phyloP scores from a whole-genome alignment of 2,329 filamentous ascomycete genomes.

The Apiospora saccharicola region DNA sequence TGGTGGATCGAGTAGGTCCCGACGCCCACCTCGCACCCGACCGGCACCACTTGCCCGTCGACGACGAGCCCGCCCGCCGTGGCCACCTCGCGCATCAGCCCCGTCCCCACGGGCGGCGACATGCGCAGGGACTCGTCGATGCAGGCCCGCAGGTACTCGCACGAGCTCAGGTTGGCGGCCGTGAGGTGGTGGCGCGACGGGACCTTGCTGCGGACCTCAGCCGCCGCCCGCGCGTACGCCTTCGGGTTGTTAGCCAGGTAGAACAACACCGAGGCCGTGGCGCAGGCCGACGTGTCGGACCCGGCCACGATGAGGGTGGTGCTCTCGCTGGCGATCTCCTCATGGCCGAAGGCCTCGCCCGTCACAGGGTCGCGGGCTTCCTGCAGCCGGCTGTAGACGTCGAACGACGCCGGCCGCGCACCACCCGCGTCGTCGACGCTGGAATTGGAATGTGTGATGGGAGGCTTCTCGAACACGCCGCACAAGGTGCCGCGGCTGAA shows the following conservation, averaged over 20 bases:
- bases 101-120: constrained; percentile 25
- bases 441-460: no score
- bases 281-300: constrained; percentile 25
- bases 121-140: constrained; percentile 25
- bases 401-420: neutral
- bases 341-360: constrained; percentile 17
- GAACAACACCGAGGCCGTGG: constrained; percentile 20
- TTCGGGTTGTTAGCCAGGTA: constrained; percentile 23
- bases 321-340: constrained; percentile 25
- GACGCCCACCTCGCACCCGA: no score
- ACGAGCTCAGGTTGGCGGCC: no score
- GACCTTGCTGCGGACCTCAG: constrained; percentile 25
- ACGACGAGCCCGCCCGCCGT: constrained; percentile 18
- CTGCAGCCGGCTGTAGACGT: constrained; percentile 23
- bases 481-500: no score
- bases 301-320: constrained; percentile 27
- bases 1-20: no score
- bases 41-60: neutral
- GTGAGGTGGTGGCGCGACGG: no score
- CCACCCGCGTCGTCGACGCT: no score
- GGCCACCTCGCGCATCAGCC: constrained; percentile 25
- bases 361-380: constrained; percentile 25
- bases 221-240: constrained; percentile 22
- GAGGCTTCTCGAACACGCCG: no score
- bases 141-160: neutral